Evolutionary conservation across 768 basidiomycete genomes (phyloP).

Genomic region (Termitomyces sp.): DNA sequence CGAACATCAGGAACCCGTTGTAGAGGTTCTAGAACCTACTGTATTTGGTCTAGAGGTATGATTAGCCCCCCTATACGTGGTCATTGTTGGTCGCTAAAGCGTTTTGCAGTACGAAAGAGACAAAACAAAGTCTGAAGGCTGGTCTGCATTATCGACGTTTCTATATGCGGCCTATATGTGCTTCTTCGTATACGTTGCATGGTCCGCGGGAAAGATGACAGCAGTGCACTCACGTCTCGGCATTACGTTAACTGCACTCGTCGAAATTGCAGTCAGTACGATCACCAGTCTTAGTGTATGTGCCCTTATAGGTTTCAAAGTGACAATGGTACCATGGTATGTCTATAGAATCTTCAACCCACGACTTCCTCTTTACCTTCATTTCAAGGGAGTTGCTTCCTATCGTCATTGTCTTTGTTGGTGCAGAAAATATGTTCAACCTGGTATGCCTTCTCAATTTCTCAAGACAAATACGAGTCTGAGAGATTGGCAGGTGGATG

Average conservation of each 20-base stretch:
- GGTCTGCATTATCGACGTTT: slow-evolving; percentile 66
- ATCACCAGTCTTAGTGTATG: slow-evolving; percentile 93
- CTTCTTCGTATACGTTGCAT: slow-evolving; percentile 73
- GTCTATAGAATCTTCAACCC: slow-evolving; percentile 24
- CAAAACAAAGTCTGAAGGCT: slow-evolving; percentile 41
- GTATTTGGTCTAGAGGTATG: slow-evolving; percentile 48
- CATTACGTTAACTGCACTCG: slow-evolving; percentile 88
- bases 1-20: slow-evolving; percentile 29
- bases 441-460: slow-evolving; percentile 51
- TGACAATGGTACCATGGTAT: slow-evolving; percentile 89
- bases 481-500: slow-evolving; percentile 60
- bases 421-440: slow-evolving; percentile 97
- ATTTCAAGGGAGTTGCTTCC: slow-evolving; percentile 77
- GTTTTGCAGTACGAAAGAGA: slow-evolving; percentile 51
- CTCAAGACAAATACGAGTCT: background rate
- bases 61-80: background rate
- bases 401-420: slow-evolving; percentile 92
- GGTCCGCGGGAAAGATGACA: slow-evolving; percentile 74
- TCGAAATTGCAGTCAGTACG: slow-evolving; percentile 90
- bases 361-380: slow-evolving; percentile 3
- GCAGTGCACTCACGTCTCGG: slow-evolving; percentile 90
- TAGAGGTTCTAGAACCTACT: slow-evolving; percentile 35
- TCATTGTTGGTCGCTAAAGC: background rate
- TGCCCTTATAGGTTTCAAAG: slow-evolving; percentile 82
- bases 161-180: slow-evolving; percentile 75